A percentile compares a stretch with the other conserved stretches of the same genome.
Evolutionary conservation across 1,139 yeast genomes (phyloP).

Genomic region (Yamadazyma dushanensis): DNA sequence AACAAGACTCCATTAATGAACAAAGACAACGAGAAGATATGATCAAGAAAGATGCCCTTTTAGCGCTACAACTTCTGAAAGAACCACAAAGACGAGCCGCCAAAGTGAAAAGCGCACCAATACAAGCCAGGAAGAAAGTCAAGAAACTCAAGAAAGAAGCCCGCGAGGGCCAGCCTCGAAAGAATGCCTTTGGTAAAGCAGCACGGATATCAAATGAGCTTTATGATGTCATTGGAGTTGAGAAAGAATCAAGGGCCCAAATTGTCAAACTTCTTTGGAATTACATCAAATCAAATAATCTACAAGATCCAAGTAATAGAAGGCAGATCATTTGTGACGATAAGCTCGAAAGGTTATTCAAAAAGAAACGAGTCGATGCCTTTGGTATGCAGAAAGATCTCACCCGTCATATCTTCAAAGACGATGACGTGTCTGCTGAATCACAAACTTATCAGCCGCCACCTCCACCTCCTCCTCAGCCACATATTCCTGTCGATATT

Average conservation of each 20-base stretch:
- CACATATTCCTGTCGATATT: too few relatives aligned
- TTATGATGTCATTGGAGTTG: constrained; percentile 37
- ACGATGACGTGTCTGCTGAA: constrained; percentile 29
- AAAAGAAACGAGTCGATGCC: constrained; percentile 55
- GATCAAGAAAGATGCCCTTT: constrained; percentile 40
- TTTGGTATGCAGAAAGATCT: constrained; percentile 65
- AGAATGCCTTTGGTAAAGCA: constrained; percentile 35
- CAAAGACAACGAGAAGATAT: constrained; percentile 31
- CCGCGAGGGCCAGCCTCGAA: constrained; percentile 7
- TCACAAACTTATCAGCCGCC: constrained; percentile 1
- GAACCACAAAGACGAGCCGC: constrained; percentile 11
- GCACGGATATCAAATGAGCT: constrained; percentile 53
- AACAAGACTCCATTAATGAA: constrained; percentile 31
- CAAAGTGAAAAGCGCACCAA: constrained; percentile 7
- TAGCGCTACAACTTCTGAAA: constrained; percentile 50
- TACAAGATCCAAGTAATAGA: constrained; percentile 71
- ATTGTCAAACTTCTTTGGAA: constrained; percentile 75
- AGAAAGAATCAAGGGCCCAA: constrained; percentile 59
- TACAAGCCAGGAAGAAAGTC: constrained; percentile 6
- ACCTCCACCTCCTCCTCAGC: not conserved
- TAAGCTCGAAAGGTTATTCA: constrained; percentile 58
- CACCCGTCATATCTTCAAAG: constrained; percentile 53
- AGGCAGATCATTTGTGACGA: constrained; percentile 72
- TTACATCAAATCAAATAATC: constrained; percentile 60
- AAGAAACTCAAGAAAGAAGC: constrained; percentile 7